Base-by-base conservation (phyloP, 768 basidiomycete species). In the Floccularia luteovirens region DNA sequence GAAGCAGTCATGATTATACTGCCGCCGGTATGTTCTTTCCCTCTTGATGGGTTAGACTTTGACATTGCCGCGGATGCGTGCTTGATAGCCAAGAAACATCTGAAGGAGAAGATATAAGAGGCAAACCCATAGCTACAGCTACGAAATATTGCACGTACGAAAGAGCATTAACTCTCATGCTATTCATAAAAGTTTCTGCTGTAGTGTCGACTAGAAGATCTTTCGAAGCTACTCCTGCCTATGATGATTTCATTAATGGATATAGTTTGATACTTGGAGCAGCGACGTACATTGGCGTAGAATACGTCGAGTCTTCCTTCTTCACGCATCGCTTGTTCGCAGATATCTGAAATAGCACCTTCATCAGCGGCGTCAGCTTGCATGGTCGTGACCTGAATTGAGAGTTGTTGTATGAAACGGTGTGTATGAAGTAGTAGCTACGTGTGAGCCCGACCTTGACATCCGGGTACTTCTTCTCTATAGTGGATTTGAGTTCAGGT, bases 1-100 rank as follows among this genome's bases (percentile, higher is more conserved):
- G 90, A 91, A 13, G 90, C 90, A 12, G 90, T 90, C 54, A 93
- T 59, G 42, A 94, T 81, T 45, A 94, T 90, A 51, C 88, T 90
- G 11, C 90, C 91, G 4, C 83, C 72, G 20, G 78, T 70, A 35
- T 66, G 48, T 1, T 71, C 67, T 59, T 93, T 93, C 20, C 86
- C 85, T 39, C 71, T 67, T 8, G 77, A 75, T 11, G 75, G 53
- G 49, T 86, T 81, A 4, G 74, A 59, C 53, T 75, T 69, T 49
- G 69, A 60, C 90, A 97, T 93, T 4, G 88, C 90, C 19, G 66
- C 67, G 1, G 90, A 89, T 3, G 75, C 93, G 56, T 91, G 63
- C 52, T 94, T 94, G 43, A 93, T 67, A 5, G 90, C 93, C 12
- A 96, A 66, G 66, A 93, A 96, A 50, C 84, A 87, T 7, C 92